phyloP scores from a whole-genome alignment of 2,329 filamentous ascomycete species.

The Fusarium solani-melongenae region DNA sequence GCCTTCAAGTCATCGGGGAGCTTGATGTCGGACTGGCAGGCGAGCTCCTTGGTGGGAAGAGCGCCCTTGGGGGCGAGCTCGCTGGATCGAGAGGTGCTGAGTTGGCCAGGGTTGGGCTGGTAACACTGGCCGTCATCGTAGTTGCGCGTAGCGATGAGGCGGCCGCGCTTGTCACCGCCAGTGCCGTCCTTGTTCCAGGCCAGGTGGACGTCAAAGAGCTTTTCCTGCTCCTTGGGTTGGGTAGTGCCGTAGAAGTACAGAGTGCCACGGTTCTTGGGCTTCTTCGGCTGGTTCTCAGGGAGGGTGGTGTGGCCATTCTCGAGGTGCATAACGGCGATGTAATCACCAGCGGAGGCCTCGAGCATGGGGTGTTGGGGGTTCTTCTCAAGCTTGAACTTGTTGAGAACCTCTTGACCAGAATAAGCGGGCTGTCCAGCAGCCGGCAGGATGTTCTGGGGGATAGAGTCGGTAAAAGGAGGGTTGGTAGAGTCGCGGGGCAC shows the following conservation, averaged over 20 bases:
- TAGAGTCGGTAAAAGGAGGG: slow-evolving; percentile 66
- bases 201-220: slow-evolving; percentile 73
- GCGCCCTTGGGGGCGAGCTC: slow-evolving; percentile 65
- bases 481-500: slow-evolving; percentile 62
- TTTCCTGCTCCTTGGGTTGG: slow-evolving; percentile 63
- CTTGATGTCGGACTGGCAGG: slow-evolving; percentile 84
- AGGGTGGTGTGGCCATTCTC: slow-evolving; percentile 82
- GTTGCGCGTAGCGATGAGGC: slow-evolving; percentile 79
- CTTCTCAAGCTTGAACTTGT: slow-evolving; percentile 48
- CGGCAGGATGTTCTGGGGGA: slow-evolving; percentile 74
- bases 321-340: slow-evolving; percentile 73
- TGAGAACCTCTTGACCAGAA: slow-evolving; percentile 65
- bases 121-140: slow-evolving; percentile 95
- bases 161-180: slow-evolving; percentile 82
- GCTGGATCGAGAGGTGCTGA: slow-evolving; percentile 69
- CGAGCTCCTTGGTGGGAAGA: slow-evolving; percentile 69
- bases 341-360: slow-evolving; percentile 67
- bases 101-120: slow-evolving; percentile 72
- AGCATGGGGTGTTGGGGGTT: slow-evolving; percentile 71
- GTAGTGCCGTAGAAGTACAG: slow-evolving; percentile 80
- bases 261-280: slow-evolving; percentile 75
- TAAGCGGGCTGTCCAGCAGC: slow-evolving; percentile 71
- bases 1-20: slow-evolving; percentile 74
- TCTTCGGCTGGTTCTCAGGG: slow-evolving; percentile 65
- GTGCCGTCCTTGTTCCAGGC: slow-evolving; percentile 83